Evolutionary conservation across 2,329 filamentous ascomycete species (phyloP).

Genomic region (Fusarium albidum): DNA sequence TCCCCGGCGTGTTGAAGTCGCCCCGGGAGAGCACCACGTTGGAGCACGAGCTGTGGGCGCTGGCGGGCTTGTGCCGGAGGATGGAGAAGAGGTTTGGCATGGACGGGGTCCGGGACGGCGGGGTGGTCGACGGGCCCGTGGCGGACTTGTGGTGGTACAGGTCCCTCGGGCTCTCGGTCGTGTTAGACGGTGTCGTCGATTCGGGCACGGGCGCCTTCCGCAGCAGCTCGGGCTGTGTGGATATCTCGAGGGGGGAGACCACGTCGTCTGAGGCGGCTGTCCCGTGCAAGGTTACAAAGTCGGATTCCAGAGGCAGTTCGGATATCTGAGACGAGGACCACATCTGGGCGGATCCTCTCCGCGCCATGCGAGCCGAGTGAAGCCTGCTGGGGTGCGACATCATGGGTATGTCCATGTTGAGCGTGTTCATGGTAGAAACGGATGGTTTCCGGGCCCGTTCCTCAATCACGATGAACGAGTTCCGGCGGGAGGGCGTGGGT

Average conservation of each 20-base stretch:
- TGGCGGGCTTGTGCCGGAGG: conserved; percentile 28
- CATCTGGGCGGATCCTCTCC: conserved; percentile 30
- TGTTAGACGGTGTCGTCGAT: conserved; percentile 1
- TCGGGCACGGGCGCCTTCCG: conserved; percentile 1
- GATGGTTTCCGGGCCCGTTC: conserved; percentile 23
- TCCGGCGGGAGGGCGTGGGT: conserved; percentile 31
- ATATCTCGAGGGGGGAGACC: conserved; percentile 2
- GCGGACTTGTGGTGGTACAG: conserved; percentile 17
- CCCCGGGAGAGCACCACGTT: conserved; percentile 20
- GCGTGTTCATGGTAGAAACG: conserved; percentile 26
- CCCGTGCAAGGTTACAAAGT: conserved; percentile 15
- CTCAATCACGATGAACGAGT: conserved; percentile 11
- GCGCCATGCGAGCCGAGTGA: conserved; percentile 19
- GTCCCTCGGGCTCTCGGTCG: neutral
- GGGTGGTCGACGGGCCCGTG: conserved; percentile 1
- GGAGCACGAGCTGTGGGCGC: conserved; percentile 25
- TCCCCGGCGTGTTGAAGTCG: conserved; percentile 38
- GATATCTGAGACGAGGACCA: conserved; percentile 25
- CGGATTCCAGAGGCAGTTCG: conserved; percentile 10
- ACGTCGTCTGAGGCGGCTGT: conserved; percentile 23
- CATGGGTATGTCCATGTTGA: conserved; percentile 18
- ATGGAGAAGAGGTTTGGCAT: conserved; percentile 39
- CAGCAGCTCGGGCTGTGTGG: conserved; percentile 9
- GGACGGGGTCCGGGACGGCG: conserved; percentile 29
- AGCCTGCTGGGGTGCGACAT: conserved; percentile 16